Base-by-base conservation (phyloP, 306 rosid genomes). In the Mimosa bimucronata region DNA sequence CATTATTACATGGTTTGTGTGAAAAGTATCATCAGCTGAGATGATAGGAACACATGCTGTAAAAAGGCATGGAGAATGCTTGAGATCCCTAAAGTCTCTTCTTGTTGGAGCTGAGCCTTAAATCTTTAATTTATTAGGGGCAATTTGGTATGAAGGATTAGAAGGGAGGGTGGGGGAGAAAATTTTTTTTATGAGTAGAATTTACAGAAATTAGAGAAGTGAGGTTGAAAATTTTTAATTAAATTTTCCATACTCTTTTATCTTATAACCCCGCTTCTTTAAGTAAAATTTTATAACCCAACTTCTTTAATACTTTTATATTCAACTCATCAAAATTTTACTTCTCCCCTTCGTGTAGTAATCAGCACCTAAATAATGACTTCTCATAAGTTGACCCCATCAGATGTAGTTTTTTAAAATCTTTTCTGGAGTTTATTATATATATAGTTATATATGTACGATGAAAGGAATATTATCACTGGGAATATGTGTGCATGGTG, bases 21-120 rank as follows among this genome's bases (percentile, higher is more conserved):
- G 50, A 31, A 68, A 72, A 69, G 71, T 29, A 8, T 34, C 21
- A 8, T 44, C 2, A 15, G 46, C 26, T 52, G 60, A 73, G 28
- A 55, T 14, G 1, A n/a, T 4, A 16, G 4, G n/a, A 66, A 7
- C 4, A 37, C 64, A 28, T 23, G 64, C 31, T 11, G 25, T 44
- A 37, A 30, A 5, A 74, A 79, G 61, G 88, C 92, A 86, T 86
- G 92, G 31, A 30, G 9, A 74, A 80, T 83, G 91, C 82, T 71
- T 79, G 48, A 57, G 31, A 50, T 16, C 23, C 9, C 21, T n/a
- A 6, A 6, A 50, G 23, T 18, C 3, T 18, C 3, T 2, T 50
- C 57, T 50, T 18, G 57, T 50, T 18, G 23, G 21, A 16, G 23
- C 23, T 8, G 7, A 18, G 23, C 1, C 38, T 40, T 60, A 2